Percentiles rank a stretch among this genome's conserved stretches.
These are phyloP conservation scores for Diaporthe sp. DNA, from an alignment of 2,329 filamentous ascomycete species.

Conservation along the genomic window DNA sequence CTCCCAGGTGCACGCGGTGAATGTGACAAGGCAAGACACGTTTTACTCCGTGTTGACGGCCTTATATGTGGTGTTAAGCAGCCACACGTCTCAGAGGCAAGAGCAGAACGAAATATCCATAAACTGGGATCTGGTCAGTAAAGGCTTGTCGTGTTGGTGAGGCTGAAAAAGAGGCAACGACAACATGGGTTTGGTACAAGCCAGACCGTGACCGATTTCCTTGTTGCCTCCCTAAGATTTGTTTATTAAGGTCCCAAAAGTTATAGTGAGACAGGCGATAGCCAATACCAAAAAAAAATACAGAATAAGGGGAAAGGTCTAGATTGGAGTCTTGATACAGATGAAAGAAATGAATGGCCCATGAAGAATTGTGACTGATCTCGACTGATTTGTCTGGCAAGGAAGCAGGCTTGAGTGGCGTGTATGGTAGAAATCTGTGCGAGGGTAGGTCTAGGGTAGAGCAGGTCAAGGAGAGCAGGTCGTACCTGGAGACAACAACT, in stretches of 20 bases:
- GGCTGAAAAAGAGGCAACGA: constrained; percentile 29
- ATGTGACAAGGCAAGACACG: constrained; percentile 6
- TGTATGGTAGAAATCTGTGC: constrained; percentile 47
- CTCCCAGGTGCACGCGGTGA: background rate
- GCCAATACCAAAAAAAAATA: constrained; percentile 13
- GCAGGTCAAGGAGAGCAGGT: constrained; percentile 19
- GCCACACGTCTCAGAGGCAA: constrained; percentile 5
- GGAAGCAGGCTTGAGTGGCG: constrained; percentile 31
- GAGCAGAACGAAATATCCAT: constrained; percentile 8
- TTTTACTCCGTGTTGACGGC: background rate
- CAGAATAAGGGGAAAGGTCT: background rate
- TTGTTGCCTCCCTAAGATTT: background rate
- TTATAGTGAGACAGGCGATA: constrained; percentile 32
- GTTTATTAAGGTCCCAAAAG: constrained; percentile 26
- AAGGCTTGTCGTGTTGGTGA: constrained; percentile 19
- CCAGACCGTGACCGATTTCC: constrained; percentile 10
- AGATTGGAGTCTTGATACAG: constrained; percentile 11
- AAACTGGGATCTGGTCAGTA: constrained; percentile 18
- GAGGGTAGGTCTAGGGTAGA: constrained; percentile 44
- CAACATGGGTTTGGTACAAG: constrained; percentile 21
- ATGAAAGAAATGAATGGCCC: constrained; percentile 21
- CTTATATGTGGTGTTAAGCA: constrained; percentile 26
- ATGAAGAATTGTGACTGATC: constrained; percentile 28
- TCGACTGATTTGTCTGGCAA: constrained; percentile 21
- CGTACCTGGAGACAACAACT: constrained; percentile 37